Percentiles rank a stretch among this genome's conserved stretches.
phyloP scores from a whole-genome alignment of 2,329 filamentous ascomycete species.

The Arthroderma sp. region DNA sequence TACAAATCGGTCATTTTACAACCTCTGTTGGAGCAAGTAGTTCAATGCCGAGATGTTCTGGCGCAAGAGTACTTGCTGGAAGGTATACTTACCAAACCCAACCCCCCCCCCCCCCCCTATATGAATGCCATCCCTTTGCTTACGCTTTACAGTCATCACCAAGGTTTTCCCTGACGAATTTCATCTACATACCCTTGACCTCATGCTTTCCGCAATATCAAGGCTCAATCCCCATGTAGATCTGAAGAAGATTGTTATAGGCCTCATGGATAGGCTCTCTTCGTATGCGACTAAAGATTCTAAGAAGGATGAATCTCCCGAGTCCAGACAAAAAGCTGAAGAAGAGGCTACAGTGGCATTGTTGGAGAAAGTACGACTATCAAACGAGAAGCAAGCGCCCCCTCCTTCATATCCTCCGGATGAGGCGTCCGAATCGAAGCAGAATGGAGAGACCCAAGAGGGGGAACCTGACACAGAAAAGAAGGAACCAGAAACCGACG shows the following conservation, averaged over 20 bases:
- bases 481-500: background rate
- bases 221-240: slow-evolving; percentile 93
- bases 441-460: slow-evolving; percentile 23
- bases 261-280: slow-evolving; percentile 90
- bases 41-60: slow-evolving; percentile 91
- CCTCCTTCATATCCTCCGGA: slow-evolving; percentile 20
- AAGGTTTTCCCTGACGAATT: slow-evolving; percentile 99
- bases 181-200: slow-evolving; percentile 89
- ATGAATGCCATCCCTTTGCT: slow-evolving; percentile 8
- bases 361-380: slow-evolving; percentile 61
- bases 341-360: slow-evolving; percentile 69
- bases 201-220: slow-evolving; percentile 85
- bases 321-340: slow-evolving; percentile 64
- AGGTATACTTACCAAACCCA: slow-evolving; percentile 29
- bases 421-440: slow-evolving; percentile 16
- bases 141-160: slow-evolving; percentile 58
- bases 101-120: slow-evolving; percentile 2
- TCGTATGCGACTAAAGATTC: slow-evolving; percentile 87
- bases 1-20: slow-evolving; percentile 86
- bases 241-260: slow-evolving; percentile 94
- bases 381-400: slow-evolving; percentile 19
- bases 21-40: slow-evolving; percentile 86
- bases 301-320: slow-evolving; percentile 53
- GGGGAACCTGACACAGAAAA: slow-evolving; percentile 21
- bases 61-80: slow-evolving; percentile 96